Percentiles rank a stretch among this genome's conserved stretches.
Evolutionary conservation across 768 basidiomycete species (phyloP).

Genomic region (Psilocybe subaeruginosa): DNA sequence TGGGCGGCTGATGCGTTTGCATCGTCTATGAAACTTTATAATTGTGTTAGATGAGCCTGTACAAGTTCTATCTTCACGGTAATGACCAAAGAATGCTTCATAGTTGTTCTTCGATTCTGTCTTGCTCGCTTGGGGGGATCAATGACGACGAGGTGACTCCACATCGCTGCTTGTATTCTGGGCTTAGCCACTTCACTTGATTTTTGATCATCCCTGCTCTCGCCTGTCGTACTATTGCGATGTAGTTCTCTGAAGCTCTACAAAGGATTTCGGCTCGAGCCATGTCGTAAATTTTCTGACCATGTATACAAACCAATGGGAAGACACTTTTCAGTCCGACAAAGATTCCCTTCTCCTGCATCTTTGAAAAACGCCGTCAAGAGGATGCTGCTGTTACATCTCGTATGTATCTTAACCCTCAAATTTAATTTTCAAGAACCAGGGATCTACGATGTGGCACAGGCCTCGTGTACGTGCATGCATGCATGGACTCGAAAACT

Average conservation of each 20-base stretch:
- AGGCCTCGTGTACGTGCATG: conserved; percentile 16
- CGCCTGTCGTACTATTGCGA: too few relatives aligned
- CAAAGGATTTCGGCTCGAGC: too few relatives aligned
- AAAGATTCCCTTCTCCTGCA: too few relatives aligned
- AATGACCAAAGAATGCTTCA: conserved; percentile 5
- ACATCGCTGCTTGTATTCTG: neutral
- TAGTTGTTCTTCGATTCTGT: neutral
- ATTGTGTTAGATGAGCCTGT: neutral
- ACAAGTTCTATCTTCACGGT: conserved; percentile 10
- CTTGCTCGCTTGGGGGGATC: neutral
- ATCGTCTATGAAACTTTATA: neutral
- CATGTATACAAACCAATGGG: too few relatives aligned
- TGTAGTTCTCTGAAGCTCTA: too few relatives aligned
- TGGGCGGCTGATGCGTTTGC: conserved; percentile 5
- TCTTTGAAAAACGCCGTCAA: too few relatives aligned
- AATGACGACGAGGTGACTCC: neutral
- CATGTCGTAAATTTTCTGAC: too few relatives aligned
- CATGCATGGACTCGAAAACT: conserved; percentile 1
- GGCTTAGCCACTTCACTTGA: neutral
- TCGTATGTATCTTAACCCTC: conserved; percentile 17
- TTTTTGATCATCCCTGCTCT: too few relatives aligned
- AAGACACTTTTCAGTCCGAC: too few relatives aligned
- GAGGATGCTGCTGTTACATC: neutral
- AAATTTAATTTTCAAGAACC: conserved; percentile 4
- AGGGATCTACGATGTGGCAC: conserved; percentile 20